phyloP scores from a whole-genome alignment of 768 basidiomycete genomes.

The Suillus alpinus region DNA sequence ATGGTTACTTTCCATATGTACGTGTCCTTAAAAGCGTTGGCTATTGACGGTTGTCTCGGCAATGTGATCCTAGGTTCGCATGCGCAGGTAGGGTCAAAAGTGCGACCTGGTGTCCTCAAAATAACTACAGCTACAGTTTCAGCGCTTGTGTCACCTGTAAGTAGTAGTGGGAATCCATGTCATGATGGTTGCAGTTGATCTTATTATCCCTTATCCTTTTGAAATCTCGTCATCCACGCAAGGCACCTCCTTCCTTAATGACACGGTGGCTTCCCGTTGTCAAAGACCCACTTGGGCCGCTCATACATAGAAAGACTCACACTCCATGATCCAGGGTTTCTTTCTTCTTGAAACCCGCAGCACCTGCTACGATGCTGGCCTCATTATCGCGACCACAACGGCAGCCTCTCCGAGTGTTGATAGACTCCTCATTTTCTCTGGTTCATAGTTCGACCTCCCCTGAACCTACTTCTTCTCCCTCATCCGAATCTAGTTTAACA shows the following conservation, averaged over 20 bases:
- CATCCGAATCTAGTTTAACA: slow-evolving; percentile 4
- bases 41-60: slow-evolving; percentile 1
- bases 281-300: not conserved
- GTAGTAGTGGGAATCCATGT: slow-evolving; percentile 1
- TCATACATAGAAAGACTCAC: not conserved
- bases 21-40: not conserved
- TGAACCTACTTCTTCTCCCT: slow-evolving; percentile 19
- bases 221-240: slow-evolving; percentile 30
- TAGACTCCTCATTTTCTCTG: slow-evolving; percentile 34
- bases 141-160: not conserved
- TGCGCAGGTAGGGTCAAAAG: not conserved
- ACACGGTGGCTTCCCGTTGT: not conserved
- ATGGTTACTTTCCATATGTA: not conserved
- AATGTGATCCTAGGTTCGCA: not conserved
- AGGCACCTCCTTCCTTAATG: slow-evolving; percentile 14
- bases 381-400: slow-evolving; percentile 9
- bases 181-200: slow-evolving; percentile 14
- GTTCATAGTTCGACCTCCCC: slow-evolving; percentile 34
- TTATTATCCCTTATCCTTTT: slow-evolving; percentile 7
- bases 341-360: not conserved
- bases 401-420: slow-evolving; percentile 26
- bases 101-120: not conserved
- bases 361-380: slow-evolving; percentile 5
- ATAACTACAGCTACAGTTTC: not conserved
- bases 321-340: not conserved